These are phyloP conservation scores for Sistotremastrum niveocremeum DNA, from an alignment of 768 basidiomycete species.

Conservation along the genomic window DNA sequence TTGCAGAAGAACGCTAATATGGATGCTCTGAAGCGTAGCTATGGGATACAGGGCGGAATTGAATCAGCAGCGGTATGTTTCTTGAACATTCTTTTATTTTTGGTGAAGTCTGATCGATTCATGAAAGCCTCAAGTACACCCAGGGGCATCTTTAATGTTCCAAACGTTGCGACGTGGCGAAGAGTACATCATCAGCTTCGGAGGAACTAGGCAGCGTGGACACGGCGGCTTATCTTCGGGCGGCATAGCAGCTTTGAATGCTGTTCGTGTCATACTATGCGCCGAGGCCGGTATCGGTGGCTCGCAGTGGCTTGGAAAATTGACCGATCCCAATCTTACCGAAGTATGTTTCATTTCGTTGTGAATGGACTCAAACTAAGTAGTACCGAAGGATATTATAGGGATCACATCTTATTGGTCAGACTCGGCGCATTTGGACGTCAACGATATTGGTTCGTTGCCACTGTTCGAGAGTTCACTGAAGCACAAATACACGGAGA, in stretches of 20 bases:
- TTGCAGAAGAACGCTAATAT: no score
- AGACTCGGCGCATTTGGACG: constrained; percentile 36
- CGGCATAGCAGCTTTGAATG: constrained; percentile 56
- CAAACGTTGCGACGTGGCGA: no score
- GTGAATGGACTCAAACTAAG: no score
- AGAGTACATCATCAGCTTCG: constrained; percentile 31
- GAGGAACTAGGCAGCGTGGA: constrained; percentile 44
- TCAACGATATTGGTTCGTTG: constrained; percentile 34
- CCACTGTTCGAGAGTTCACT: constrained; percentile 36
- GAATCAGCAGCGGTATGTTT: no score
- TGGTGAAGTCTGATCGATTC: no score
- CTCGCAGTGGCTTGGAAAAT: constrained; percentile 25
- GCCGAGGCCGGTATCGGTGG: constrained; percentile 21
- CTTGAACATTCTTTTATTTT: no score
- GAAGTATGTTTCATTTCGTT: not conserved
- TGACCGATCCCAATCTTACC: not conserved
- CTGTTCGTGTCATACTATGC: constrained; percentile 38
- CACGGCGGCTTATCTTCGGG: constrained; percentile 40
- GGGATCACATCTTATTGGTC: constrained; percentile 46
- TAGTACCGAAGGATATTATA: constrained; percentile 42
- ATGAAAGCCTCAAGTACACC: no score
- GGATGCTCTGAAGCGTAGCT: no score
- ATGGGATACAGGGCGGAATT: no score
- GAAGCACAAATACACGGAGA: constrained; percentile 20
- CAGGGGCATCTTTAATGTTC: no score